Base-by-base conservation (phyloP, 768 basidiomycete genomes). In the Suillus placidus region DNA sequence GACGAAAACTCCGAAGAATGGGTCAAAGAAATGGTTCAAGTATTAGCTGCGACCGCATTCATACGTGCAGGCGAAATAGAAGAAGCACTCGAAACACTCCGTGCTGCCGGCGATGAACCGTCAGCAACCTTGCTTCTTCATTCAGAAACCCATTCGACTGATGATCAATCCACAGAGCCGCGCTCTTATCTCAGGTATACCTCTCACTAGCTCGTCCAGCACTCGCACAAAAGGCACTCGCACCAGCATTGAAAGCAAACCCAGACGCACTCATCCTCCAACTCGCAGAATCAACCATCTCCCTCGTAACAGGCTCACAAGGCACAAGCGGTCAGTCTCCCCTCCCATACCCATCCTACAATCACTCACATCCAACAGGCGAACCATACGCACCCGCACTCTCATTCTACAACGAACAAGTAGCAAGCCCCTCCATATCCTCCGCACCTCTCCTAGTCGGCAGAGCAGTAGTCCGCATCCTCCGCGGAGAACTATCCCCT, bases 231-330 rank as follows among this genome's bases (percentile, higher is more conserved):
- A 92, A 89, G 72, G 90, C 93, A 71, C 90, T 93, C 73, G 89
- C 92, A 38, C 85, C 88, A 30, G 92, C 93, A 32, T 91, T 95
- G 77, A 85, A 84, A 62, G 93, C 89, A 83, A 92, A 92, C 8
- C 95, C 95, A 74, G 95, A 97, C 74, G 91, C 95, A 72, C 85
- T 94, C 20, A 84, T 98, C 43, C 81, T 98, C 23, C 95, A 97
- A 73, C 85, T 90, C 68, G 94, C 95, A 66, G 95, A 98, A 80
- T 90, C 95, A 16, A 87, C 84, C 26, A 88, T 94, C 64, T 87
- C 89, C 35, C 83, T 94, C 62, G 86, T 86, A 38, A 90, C 91
- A 5, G 91, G 90, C 10, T 88, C 86, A 67, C 92, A 93, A 69
- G 83, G 82, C 54, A 91, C 91, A 14, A 74, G 72, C 16, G 76